Base-by-base conservation (phyloP, 306 rosid species). In the Prunus fruticosa region DNA sequence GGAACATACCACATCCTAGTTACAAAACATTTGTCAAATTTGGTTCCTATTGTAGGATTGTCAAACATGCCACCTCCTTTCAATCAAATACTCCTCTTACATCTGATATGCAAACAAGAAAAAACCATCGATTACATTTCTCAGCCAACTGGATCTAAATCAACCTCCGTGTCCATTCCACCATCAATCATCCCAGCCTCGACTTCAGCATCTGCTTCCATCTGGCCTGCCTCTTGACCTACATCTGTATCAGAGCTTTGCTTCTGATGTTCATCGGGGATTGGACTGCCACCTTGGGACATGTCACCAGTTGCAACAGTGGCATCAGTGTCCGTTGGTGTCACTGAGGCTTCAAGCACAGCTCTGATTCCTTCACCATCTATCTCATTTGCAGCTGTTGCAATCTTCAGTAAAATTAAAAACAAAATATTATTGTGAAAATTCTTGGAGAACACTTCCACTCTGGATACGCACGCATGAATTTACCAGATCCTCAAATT, bases 111-210 rank as follows among this genome's bases (percentile, higher is more conserved):
- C 60, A 50, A 69, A 47, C 73, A 38, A 78, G 41, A 73, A 46
- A 14, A 63, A 23, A 30, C 3, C 62, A 65, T n/a, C 67, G 19
- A 23, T n/a, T 30, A 10, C 61, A 72, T 67, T 51, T 81, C 50
- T 89, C 77, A 93, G 77, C 86, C 84, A 75, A 75, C 87, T 41
- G 89, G 73, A 61, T 92, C 92, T 82, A 86, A 86, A 84, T 91
- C 96, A 82, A 74, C 90, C 78, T 93, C 96, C 16, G 87, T 85
- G 50, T 94, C 96, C 2, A 84, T 88, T 83, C 89, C 96, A 65
- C 93, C 98, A 23, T 95, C 98, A 46, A 92, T 90, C 76, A 90
- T 89, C 60, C 91, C 98, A 0, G 91, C 80, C 80, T 90, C 98
- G 12, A 80, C 97, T 82, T 92, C 97, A 5, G 89, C 88, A 72